A percentile compares a stretch with the other conserved stretches of the same genome.
phyloP scores from a whole-genome alignment of 1,139 yeast genomes.

The Diutina pseudorugosa region DNA sequence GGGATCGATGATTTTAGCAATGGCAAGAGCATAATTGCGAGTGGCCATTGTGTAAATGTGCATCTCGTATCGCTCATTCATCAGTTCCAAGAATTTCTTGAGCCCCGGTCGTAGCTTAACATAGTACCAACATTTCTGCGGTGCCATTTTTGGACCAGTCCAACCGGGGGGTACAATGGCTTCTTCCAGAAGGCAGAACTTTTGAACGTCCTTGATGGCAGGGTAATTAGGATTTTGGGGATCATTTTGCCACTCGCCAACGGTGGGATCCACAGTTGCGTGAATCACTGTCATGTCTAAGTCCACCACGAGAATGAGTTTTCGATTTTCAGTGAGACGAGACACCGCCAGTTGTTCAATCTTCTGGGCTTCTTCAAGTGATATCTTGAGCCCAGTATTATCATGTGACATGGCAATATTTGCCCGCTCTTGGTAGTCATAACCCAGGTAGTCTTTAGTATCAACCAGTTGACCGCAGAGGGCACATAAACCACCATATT shows the following conservation, averaged over 20 bases:
- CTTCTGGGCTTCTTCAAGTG: constrained; percentile 74
- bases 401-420: constrained; percentile 87
- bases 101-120: constrained; percentile 90
- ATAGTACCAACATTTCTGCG: constrained; percentile 70
- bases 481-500: constrained; percentile 92
- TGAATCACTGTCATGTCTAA: constrained; percentile 96
- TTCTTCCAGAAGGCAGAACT: constrained; percentile 72
- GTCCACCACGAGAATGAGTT: constrained; percentile 86
- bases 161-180: constrained; percentile 45
- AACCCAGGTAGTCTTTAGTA: constrained; percentile 70
- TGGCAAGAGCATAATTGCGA: constrained; percentile 79
- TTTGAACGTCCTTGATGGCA: constrained; percentile 69
- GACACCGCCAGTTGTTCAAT: constrained; percentile 61
- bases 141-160: constrained; percentile 45
- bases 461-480: constrained; percentile 82
- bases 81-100: constrained; percentile 50
- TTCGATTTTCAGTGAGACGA: constrained; percentile 48
- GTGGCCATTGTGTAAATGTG: constrained; percentile 99
- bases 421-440: constrained; percentile 62
- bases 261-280: constrained; percentile 96
- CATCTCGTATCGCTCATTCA: constrained; percentile 64
- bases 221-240: constrained; percentile 75
- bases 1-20: constrained; percentile 88
- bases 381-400: constrained; percentile 73
- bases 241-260: constrained; percentile 91